phyloP scores from a whole-genome alignment of 169 alveolate species.

The Plasmodium reichenowi region DNA sequence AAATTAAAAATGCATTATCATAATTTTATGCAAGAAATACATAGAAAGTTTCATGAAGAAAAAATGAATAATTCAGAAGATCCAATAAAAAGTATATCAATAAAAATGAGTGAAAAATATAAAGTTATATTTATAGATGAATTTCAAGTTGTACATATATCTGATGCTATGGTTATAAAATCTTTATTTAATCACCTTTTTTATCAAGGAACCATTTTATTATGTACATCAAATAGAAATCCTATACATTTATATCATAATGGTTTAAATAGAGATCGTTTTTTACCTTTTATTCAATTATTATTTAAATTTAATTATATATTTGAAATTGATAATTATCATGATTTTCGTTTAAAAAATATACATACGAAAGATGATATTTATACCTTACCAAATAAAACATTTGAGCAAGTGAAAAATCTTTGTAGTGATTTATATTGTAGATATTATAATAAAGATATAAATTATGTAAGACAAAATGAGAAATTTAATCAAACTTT shows the following conservation, averaged over 20 bases:
- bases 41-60: constrained; percentile 78
- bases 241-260: constrained; percentile 83
- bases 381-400: constrained; percentile 42
- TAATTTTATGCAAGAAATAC: constrained; percentile 84
- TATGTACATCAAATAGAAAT: constrained; percentile 82
- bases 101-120: constrained; percentile 74
- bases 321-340: constrained; percentile 58
- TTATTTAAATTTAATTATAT: constrained; percentile 67
- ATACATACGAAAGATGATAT: constrained; percentile 18
- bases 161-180: constrained; percentile 87
- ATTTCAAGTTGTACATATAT: constrained; percentile 85
- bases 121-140: constrained; percentile 84
- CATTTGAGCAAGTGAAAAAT: constrained; percentile 44
- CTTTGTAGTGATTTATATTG: constrained; percentile 38
- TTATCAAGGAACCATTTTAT: constrained; percentile 77
- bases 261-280: constrained; percentile 84
- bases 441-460: constrained; percentile 22
- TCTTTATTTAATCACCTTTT: constrained; percentile 81
- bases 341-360: constrained; percentile 64
- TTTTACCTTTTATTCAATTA: constrained; percentile 82
- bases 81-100: constrained; percentile 76
- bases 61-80: constrained; percentile 73
- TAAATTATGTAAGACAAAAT: constrained; percentile 17
- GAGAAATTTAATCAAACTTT: constrained; percentile 32
- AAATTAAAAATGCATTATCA: constrained; percentile 84